Evolutionary conservation across 257 asterid genomes (phyloP), one percentile per base, ranked within the genome.

Genomic region (Solanum piurae): DNA sequence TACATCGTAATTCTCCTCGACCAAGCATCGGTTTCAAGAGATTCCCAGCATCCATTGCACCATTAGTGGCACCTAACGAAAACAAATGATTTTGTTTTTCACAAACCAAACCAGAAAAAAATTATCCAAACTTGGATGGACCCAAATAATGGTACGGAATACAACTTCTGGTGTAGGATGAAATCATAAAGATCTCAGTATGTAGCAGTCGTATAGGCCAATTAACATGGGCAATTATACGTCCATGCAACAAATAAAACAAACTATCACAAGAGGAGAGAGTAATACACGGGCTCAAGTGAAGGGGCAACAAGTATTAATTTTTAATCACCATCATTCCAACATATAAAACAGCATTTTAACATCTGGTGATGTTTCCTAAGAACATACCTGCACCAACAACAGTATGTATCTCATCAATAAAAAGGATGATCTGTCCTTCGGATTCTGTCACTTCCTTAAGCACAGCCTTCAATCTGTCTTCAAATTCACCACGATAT

Each of bases 1-100:
- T 96, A 92, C 99, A 96, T 68, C 99, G 95, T 21, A 97, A 92
- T 90, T 97, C 98, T 83, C 99, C 99, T 84, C 99, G 97, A 58
- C 98, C 99, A 90, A 97, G 98, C 99, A 96, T 96, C 68, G 99
- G 99, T 89, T 96, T 96, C 85, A 96, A 92, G 86, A 96, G 97
- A 92, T 96, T 95, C 66, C 98, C 98, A 88, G 99, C 99, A 92
- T 96, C 99, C 99, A 96, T 95, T 52, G 99, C 98, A 87, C 99
- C 99, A 89, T 89, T 93, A 18, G 98, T 94, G 87, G 99, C 99
- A 91, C 99, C 99, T 96, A 92, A 86, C 89, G 69, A 49, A 87
- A 25, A 62, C 68, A 29, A 13, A 18, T 69, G 42, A 49, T 29
- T 11, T 29, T 18, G 31, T 79, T 71, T 25, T 20, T 68, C 68